Percentiles rank a stretch among this genome's conserved stretches.
phyloP scores from a whole-genome alignment of 495 filamentous ascomycete genomes.

The Neurospora discreta region DNA sequence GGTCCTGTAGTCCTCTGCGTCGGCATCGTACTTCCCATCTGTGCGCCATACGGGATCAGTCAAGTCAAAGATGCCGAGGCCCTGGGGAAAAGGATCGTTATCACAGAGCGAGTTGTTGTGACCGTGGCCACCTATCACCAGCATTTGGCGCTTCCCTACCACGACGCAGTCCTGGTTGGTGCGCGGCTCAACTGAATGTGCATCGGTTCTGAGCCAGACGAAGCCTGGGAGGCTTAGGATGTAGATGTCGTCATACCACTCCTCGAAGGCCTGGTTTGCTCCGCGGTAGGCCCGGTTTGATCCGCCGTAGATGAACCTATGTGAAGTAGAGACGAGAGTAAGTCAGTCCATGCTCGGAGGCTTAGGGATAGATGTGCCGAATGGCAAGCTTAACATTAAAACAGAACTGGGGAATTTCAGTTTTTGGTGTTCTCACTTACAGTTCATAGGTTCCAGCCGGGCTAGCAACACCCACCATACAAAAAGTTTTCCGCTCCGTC shows the following conservation, averaged over 20 bases:
- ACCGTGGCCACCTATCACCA: slow-evolving; percentile 20
- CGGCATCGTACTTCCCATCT: slow-evolving; percentile 4
- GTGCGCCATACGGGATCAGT: slow-evolving; percentile 1
- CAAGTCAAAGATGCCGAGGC: slow-evolving; percentile 8
- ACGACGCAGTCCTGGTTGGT: slow-evolving; percentile 21
- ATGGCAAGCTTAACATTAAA: not conserved
- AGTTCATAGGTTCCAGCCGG: slow-evolving; percentile 24
- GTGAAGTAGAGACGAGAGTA: not conserved
- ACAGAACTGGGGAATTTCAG: not conserved
- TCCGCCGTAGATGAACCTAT: slow-evolving; percentile 26
- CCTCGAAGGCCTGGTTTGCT: slow-evolving; percentile 3
- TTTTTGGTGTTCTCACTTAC: slow-evolving; percentile 4
- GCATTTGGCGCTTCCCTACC: slow-evolving; percentile 29
- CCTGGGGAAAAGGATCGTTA: slow-evolving; percentile 1
- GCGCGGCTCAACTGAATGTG: slow-evolving; percentile 14
- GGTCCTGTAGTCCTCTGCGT: slow-evolving; percentile 3
- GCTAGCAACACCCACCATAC: slow-evolving; percentile 20
- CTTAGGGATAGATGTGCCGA: not conserved
- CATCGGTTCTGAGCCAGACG: slow-evolving; percentile 24
- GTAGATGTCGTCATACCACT: slow-evolving; percentile 20
- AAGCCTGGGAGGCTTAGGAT: slow-evolving; percentile 37
- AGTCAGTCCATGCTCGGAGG: not conserved
- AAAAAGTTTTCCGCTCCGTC: slow-evolving; percentile 10
- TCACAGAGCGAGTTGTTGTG: not conserved
- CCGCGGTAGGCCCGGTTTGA: slow-evolving; percentile 19